Conservation (phyloP, 1,284 basidiomycete species). For the Rhodotorula glutinis region DNA sequence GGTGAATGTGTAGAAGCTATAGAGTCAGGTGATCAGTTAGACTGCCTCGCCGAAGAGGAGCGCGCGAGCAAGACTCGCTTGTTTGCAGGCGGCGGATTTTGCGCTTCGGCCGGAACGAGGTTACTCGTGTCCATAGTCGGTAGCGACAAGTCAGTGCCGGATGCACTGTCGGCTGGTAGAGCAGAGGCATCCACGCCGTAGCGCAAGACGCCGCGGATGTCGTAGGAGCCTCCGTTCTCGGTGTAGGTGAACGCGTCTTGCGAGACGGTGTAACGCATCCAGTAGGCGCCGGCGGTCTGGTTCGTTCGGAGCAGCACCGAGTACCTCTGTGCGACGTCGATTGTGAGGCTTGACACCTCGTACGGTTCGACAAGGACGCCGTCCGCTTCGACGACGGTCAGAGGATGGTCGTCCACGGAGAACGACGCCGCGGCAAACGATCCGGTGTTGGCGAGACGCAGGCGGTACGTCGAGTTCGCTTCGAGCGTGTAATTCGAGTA, state of each 20-base stretch:
- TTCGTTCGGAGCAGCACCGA: conserved; percentile 53
- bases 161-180: conserved; percentile 6
- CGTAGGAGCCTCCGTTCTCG: conserved; percentile 47
- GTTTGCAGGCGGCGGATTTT: conserved; percentile 2
- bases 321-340: conserved; percentile 55
- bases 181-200: conserved; percentile 37
- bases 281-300: conserved; percentile 47
- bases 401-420: conserved; percentile 53
- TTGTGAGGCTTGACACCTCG: conserved; percentile 48
- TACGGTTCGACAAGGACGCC: conserved; percentile 52
- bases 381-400: conserved; percentile 56
- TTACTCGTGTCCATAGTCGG: not conserved
- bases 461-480: conserved; percentile 22
- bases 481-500: conserved; percentile 11
- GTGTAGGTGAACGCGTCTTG: conserved; percentile 48
- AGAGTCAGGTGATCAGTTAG: no score
- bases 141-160: not conserved
- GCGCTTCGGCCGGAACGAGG: not conserved
- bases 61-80: not conserved
- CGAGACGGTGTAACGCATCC: conserved; percentile 53
- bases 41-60: not conserved
- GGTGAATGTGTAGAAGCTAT: conserved; percentile 42
- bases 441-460: conserved; percentile 37
- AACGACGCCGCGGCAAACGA: conserved; percentile 53
- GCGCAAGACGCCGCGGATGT: conserved; percentile 49